A percentile compares a stretch with the other conserved stretches of the same genome.
Evolutionary conservation across 192 early-diverging fungal species (phyloP).

Genomic region (Podila epigama): DNA sequence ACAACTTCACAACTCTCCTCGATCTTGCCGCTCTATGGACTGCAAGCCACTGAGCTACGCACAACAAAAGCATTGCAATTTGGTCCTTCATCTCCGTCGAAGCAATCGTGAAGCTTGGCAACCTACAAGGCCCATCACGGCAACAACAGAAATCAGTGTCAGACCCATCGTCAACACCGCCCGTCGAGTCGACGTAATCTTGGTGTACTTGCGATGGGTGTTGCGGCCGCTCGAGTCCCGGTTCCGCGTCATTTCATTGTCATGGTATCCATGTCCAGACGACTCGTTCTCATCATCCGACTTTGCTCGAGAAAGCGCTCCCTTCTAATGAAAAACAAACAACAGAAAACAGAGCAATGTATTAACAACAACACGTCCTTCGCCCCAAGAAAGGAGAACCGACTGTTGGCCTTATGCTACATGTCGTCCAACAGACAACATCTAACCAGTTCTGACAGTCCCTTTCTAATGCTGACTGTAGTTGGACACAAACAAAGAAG

Average conservation of each 20-base stretch:
- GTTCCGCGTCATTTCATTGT: slow-evolving; percentile 40
- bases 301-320: slow-evolving; percentile 4
- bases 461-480: no score
- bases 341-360: neutral
- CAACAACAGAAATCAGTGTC: slow-evolving; percentile 33
- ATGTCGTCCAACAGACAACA: no score
- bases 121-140: slow-evolving; percentile 41
- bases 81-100: slow-evolving; percentile 50
- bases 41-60: no score
- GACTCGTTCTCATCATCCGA: slow-evolving; percentile 25
- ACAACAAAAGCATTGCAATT: no score
- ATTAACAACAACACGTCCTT: no score
- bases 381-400: no score
- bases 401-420: no score
- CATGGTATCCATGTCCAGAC: slow-evolving; percentile 10
- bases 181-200: slow-evolving; percentile 40
- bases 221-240: slow-evolving; percentile 7
- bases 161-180: slow-evolving; percentile 40
- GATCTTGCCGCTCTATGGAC: no score
- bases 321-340: slow-evolving; percentile 16
- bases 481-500: slow-evolving; percentile 38
- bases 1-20: slow-evolving; percentile 14
- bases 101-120: slow-evolving; percentile 44
- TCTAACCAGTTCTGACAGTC: no score
- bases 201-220: slow-evolving; percentile 29